A percentile compares a stretch with the other conserved stretches of the same genome.
Evolutionary conservation across 345 rosid species (phyloP).

Genomic region (Carallia pectinifolia): DNA sequence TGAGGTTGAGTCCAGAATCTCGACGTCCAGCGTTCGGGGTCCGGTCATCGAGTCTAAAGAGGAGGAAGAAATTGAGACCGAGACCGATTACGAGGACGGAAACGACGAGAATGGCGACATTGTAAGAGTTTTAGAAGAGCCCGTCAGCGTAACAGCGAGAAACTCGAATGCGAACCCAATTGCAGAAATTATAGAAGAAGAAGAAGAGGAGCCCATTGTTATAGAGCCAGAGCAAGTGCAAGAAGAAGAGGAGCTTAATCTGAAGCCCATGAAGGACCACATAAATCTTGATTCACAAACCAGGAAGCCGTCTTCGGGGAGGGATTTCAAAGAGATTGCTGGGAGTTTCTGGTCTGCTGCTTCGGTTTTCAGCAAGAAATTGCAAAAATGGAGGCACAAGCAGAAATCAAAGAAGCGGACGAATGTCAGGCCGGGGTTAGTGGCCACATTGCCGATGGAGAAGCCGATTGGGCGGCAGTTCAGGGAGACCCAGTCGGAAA

Average conservation of each 20-base stretch:
- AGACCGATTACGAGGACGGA: conserved; percentile 32
- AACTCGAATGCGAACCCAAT: conserved; percentile 34
- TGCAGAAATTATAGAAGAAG: conserved; percentile 58
- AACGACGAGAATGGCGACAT: conserved; percentile 30
- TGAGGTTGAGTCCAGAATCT: conserved; percentile 42
- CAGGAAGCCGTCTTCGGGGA: conserved; percentile 59
- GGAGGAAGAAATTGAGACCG: conserved; percentile 38
- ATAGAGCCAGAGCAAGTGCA: conserved; percentile 18
- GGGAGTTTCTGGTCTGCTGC: conserved; percentile 99
- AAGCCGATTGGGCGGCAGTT: conserved; percentile 90
- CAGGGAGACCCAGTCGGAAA: conserved; percentile 94
- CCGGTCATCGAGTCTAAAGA: conserved; percentile 46
- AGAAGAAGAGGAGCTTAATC: conserved; percentile 44
- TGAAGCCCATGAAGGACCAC: conserved; percentile 81
- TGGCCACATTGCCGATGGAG: conserved; percentile 80
- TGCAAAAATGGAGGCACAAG: conserved; percentile 93
- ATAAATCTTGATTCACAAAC: conserved; percentile 83
- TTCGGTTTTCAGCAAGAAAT: conserved; percentile 92
- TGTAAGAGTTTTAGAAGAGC: conserved; percentile 41
- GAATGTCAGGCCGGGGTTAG: conserved; percentile 53
- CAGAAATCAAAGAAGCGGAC: conserved; percentile 85
- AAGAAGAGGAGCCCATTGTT: conserved; percentile 17
- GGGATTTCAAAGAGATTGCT: conserved; percentile 70
- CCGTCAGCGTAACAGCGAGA: conserved; percentile 30
- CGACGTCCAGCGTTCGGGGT: conserved; percentile 47